Evolutionary conservation across 2,329 filamentous ascomycete species (phyloP).

Genomic region (Microcyclosporella mali): DNA sequence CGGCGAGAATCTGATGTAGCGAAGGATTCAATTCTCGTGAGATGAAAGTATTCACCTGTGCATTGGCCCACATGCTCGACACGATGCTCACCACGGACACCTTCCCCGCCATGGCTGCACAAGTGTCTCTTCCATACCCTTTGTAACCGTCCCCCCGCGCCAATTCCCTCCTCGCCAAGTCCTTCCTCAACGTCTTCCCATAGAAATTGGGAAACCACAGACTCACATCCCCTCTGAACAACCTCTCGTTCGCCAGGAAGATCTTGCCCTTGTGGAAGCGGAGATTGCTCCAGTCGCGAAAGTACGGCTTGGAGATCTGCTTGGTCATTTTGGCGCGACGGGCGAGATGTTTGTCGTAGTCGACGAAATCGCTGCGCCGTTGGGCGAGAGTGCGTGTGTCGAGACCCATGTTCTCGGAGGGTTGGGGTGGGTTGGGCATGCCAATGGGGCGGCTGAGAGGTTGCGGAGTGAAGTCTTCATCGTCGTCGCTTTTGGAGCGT

Average conservation of each 20-base stretch:
- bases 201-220: conserved; percentile 91
- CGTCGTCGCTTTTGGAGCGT: conserved; percentile 22
- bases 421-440: conserved; percentile 62
- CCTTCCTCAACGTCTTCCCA: conserved; percentile 66
- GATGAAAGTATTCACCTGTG: conserved; percentile 69
- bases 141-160: conserved; percentile 37
- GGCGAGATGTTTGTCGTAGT: conserved; percentile 77
- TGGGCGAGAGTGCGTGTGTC: conserved; percentile 62
- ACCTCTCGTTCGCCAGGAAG: conserved; percentile 75
- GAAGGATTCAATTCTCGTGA: conserved; percentile 60
- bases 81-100: conserved; percentile 71
- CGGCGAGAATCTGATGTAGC: conserved; percentile 57
- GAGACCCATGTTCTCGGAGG: conserved; percentile 76
- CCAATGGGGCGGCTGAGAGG: conserved; percentile 71
- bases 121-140: conserved; percentile 57
- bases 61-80: conserved; percentile 77
- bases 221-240: conserved; percentile 75
- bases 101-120: conserved; percentile 63
- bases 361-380: conserved; percentile 70
- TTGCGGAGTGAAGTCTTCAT: conserved; percentile 45
- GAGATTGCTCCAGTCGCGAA: conserved; percentile 89
- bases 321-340: conserved; percentile 68
- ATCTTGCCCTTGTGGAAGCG: conserved; percentile 79
- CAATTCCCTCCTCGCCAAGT: conserved; percentile 63
- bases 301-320: conserved; percentile 81